phyloP scores from a whole-genome alignment of 2,329 filamentous ascomycete species.

The Colletotrichum noveboracense region DNA sequence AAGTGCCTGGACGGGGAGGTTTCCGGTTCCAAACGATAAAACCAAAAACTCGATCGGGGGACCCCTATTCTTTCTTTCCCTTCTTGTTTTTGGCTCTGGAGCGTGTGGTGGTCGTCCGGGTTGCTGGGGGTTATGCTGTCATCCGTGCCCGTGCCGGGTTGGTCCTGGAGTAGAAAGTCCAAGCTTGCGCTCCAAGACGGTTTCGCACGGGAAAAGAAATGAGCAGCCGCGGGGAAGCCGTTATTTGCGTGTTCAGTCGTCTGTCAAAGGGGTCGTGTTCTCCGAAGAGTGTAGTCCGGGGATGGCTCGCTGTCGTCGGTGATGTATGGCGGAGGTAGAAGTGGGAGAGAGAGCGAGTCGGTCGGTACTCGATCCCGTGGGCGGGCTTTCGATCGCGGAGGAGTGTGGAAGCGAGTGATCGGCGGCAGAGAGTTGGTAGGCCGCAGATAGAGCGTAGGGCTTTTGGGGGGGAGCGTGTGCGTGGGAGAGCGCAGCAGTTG shows the following conservation, averaged over 20 bases:
- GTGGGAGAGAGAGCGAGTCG: background rate
- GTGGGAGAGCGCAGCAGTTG: background rate
- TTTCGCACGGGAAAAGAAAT: slow-evolving; percentile 11
- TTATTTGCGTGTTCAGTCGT: background rate
- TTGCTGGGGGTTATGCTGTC: slow-evolving; percentile 18
- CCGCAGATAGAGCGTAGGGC: background rate
- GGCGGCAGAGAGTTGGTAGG: background rate
- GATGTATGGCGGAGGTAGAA: background rate
- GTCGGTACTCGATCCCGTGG: background rate
- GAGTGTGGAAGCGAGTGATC: background rate
- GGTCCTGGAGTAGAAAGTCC: slow-evolving; percentile 6
- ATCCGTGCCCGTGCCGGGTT: slow-evolving; percentile 18
- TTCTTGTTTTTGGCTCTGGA: background rate
- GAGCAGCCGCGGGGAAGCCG: background rate
- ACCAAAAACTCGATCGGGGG: background rate
- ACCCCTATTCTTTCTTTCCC: slow-evolving; percentile 12
- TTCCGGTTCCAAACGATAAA: background rate
- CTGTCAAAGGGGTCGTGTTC: background rate
- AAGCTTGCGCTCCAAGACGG: slow-evolving; percentile 6
- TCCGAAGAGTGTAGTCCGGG: background rate
- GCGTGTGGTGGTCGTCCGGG: background rate
- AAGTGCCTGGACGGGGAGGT: background rate
- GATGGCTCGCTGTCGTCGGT: background rate
- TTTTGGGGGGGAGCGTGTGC: background rate
- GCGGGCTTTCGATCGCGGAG: slow-evolving; percentile 8